Percentiles rank a stretch among this genome's conserved stretches.
Evolutionary conservation across 257 asterid genomes (phyloP).

Genomic region (Verbena officinalis): DNA sequence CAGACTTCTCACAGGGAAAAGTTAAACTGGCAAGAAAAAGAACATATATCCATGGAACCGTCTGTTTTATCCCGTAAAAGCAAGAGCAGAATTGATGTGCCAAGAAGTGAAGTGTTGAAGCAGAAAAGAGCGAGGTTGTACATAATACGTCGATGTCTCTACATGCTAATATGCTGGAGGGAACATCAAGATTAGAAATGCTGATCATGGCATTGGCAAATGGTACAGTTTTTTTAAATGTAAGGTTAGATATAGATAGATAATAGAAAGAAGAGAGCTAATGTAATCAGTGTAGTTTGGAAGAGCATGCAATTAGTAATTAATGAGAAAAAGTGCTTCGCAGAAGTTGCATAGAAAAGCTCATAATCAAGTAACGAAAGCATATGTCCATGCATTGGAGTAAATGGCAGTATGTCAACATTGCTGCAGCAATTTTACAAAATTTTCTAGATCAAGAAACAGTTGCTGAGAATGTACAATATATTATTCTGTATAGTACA

Average conservation of each 20-base stretch:
- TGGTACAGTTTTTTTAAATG: no score
- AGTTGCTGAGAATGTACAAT: no score
- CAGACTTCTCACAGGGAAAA: not conserved
- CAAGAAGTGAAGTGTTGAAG: conserved; percentile 44
- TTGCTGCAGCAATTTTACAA: no score
- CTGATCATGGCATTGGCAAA: no score
- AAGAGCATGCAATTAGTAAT: not conserved
- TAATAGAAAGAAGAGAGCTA: not conserved
- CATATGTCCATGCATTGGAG: no score
- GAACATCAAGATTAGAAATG: conserved; percentile 43
- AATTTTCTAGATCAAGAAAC: no score
- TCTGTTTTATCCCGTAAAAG: conserved; percentile 33
- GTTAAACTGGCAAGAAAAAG: conserved; percentile 6
- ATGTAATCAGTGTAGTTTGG: conserved; percentile 17
- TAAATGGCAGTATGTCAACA: no score
- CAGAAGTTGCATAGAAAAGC: not conserved
- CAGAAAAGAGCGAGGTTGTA: conserved; percentile 55
- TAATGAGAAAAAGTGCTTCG: no score
- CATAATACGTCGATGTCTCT: conserved; percentile 55
- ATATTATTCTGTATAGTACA: no score
- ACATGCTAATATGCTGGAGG: conserved; percentile 61
- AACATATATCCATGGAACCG: conserved; percentile 36
- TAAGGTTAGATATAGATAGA: no score
- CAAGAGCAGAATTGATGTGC: conserved; percentile 24
- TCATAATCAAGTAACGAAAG: not conserved